phyloP scores from a whole-genome alignment of 164 flowering plant species.

The Tetrastigma voinierianum region DNA sequence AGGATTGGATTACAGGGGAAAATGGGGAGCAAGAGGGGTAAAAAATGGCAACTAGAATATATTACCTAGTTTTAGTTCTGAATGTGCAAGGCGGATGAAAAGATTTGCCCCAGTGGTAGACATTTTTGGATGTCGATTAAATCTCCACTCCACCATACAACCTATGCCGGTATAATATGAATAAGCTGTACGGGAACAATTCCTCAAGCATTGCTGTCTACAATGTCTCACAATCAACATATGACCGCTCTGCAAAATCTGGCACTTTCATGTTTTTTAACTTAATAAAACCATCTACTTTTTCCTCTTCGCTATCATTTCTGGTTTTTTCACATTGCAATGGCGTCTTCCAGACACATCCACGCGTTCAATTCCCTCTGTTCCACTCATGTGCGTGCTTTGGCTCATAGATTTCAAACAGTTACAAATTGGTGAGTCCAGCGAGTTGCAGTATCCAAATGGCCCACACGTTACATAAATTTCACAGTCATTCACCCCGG shows the following conservation, averaged over 20 bases:
- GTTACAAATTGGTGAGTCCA: background rate
- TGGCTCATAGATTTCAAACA: conserved; percentile 25
- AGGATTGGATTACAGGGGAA: too few relatives aligned
- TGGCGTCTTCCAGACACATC: conserved; percentile 33
- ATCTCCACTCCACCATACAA: conserved; percentile 44
- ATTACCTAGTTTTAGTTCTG: too few relatives aligned
- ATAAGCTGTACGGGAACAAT: conserved; percentile 63
- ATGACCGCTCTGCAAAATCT: conserved; percentile 24
- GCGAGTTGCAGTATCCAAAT: conserved; percentile 21
- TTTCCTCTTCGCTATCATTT: conserved; percentile 6
- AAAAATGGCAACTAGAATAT: too few relatives aligned
- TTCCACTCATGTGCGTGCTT: conserved; percentile 31
- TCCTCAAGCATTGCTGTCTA: conserved; percentile 31
- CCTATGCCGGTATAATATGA: conserved; percentile 38
- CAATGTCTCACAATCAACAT: conserved; percentile 28
- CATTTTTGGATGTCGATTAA: conserved; percentile 32
- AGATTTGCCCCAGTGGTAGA: conserved; percentile 30
- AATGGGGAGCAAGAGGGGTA: too few relatives aligned
- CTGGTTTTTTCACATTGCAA: conserved; percentile 30
- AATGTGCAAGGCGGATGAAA: conserved; percentile 34
- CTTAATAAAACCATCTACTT: conserved; percentile 35
- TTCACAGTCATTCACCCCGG: conserved; percentile 20
- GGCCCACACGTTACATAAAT: conserved; percentile 29
- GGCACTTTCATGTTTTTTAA: conserved; percentile 37
- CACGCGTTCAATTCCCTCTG: conserved; percentile 33